These are phyloP conservation scores for Euryodendron excelsum DNA, from an alignment of 148 eudicot species.

Conservation along the genomic window DNA sequence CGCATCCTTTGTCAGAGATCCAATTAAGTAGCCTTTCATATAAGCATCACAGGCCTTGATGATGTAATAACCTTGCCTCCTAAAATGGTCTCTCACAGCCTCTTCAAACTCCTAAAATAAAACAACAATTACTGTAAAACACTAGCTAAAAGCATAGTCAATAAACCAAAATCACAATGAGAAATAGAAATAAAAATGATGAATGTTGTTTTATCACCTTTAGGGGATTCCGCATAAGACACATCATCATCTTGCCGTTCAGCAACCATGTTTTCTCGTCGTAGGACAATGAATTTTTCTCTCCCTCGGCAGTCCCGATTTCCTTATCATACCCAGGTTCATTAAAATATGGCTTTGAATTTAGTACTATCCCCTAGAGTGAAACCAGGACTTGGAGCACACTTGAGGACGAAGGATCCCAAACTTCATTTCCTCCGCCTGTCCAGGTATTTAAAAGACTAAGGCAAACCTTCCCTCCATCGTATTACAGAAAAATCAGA, in stretches of 20 bases:
- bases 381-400: constrained; percentile 98
- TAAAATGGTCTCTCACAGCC: constrained; percentile 70
- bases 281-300: constrained; percentile 93
- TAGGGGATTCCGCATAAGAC: constrained; percentile 82
- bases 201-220: constrained; percentile 53
- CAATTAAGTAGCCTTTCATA: constrained; percentile 90
- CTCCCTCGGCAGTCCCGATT: constrained; percentile 97
- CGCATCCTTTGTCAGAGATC: constrained; percentile 82
- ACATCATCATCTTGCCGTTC: constrained; percentile 95
- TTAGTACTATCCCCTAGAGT: constrained; percentile 89
- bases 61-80: constrained; percentile 71
- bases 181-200: background rate
- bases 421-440: constrained; percentile 96
- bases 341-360: constrained; percentile 93
- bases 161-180: background rate
- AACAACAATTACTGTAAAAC: background rate
- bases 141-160: background rate
- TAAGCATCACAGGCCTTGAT: constrained; percentile 95
- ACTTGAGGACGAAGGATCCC: constrained; percentile 96
- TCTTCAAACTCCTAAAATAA: constrained; percentile 72
- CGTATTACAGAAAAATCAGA: constrained; percentile 33
- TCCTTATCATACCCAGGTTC: constrained; percentile 99
- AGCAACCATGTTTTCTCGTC: constrained; percentile 91
- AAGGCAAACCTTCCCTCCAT: constrained; percentile 98
- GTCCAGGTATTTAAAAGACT: constrained; percentile 98